phyloP scores from a whole-genome alignment of 495 filamentous ascomycete genomes.

The Neurospora sp. region DNA sequence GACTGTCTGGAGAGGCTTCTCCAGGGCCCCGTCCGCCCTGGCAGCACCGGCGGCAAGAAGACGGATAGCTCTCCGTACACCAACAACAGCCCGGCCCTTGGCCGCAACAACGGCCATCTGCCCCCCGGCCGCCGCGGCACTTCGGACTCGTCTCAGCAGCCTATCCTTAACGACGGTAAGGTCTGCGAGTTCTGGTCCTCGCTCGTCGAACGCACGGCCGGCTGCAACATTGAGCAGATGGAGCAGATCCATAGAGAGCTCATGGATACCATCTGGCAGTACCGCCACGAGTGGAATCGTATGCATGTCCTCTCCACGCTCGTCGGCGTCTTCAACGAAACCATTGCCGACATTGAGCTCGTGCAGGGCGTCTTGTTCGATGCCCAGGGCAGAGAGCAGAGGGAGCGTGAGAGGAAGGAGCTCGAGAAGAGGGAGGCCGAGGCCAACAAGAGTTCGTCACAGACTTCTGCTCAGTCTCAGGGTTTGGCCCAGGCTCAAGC shows the following conservation, averaged over 20 bases:
- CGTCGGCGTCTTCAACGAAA: conserved; percentile 61
- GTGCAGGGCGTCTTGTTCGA: conserved; percentile 42
- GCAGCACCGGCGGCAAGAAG: background rate
- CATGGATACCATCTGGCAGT: conserved; percentile 82
- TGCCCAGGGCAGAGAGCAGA: conserved; percentile 13
- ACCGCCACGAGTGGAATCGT: conserved; percentile 70
- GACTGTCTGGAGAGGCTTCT: background rate
- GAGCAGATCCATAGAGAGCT: conserved; percentile 86
- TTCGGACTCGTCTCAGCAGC: conserved; percentile 29
- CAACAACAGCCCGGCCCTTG: conserved; percentile 2
- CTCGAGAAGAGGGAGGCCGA: background rate
- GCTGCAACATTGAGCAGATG: conserved; percentile 83
- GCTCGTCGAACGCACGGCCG: conserved; percentile 57
- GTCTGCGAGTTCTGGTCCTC: conserved; percentile 46
- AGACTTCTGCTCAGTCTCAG: background rate
- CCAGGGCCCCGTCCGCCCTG: background rate
- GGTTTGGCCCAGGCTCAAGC: background rate
- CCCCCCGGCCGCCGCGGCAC: conserved; percentile 5
- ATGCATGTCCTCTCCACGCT: conserved; percentile 54
- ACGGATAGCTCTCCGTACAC: background rate
- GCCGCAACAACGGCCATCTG: background rate
- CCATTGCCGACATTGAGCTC: conserved; percentile 68
- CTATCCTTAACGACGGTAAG: conserved; percentile 49
- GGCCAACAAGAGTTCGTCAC: background rate
- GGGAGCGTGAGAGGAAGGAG: conserved; percentile 2